These are phyloP conservation scores for Coleophoma cylindrospora DNA, from an alignment of 2,329 filamentous ascomycete genomes.

Conservation along the genomic window DNA sequence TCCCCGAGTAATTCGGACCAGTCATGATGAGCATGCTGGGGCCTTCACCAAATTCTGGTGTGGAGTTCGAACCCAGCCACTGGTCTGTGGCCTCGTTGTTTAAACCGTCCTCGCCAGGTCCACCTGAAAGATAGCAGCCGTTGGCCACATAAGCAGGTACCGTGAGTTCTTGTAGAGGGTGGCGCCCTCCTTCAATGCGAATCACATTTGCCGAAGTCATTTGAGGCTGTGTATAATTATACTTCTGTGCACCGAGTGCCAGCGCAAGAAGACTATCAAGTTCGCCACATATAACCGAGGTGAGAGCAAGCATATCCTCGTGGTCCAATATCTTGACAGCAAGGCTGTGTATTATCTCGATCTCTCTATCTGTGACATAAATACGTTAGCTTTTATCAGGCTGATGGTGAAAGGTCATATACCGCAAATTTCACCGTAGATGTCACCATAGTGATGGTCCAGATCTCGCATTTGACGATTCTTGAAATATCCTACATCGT, in stretches of 20 bases:
- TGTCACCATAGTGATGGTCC: conserved; percentile 76
- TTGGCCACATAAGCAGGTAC: conserved; percentile 82
- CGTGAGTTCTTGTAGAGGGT: conserved; percentile 80
- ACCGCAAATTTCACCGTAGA: conserved; percentile 81
- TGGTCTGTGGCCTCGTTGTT: not conserved
- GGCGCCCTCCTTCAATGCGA: conserved; percentile 71
- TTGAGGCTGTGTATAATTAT: conserved; percentile 64
- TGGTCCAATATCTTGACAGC: conserved; percentile 65
- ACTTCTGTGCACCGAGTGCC: conserved; percentile 68
- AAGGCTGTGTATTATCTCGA: conserved; percentile 79
- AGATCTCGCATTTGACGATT: conserved; percentile 75
- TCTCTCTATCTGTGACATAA: conserved; percentile 64
- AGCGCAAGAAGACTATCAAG: conserved; percentile 82
- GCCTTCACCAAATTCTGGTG: conserved; percentile 18
- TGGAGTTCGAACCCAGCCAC: not conserved
- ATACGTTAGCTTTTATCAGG: not conserved
- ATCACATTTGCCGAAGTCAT: conserved; percentile 69
- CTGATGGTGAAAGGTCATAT: conserved; percentile 21
- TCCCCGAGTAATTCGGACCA: conserved; percentile 94
- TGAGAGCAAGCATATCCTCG: conserved; percentile 57
- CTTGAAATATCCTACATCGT: conserved; percentile 77
- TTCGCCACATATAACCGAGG: conserved; percentile 81
- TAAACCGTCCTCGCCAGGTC: conserved; percentile 31
- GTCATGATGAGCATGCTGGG: conserved; percentile 78
- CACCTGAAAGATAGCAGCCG: conserved; percentile 64